These are phyloP conservation scores for Macrolepiota dolichaula DNA, from an alignment of 768 basidiomycete genomes.

Conservation along the genomic window DNA sequence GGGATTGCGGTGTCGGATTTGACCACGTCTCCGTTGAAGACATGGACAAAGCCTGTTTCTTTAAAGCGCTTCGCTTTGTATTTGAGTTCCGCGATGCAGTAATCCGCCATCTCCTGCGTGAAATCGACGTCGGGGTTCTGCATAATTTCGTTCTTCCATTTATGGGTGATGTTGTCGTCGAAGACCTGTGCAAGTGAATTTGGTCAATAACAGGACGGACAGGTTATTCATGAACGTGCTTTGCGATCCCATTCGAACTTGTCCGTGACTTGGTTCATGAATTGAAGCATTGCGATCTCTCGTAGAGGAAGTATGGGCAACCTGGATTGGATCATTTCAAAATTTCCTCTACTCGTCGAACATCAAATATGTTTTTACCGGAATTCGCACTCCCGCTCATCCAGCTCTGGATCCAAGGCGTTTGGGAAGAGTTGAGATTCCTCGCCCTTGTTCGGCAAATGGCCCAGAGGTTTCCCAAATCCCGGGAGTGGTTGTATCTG, in stretches of 20 bases:
- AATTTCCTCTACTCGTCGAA: not conserved
- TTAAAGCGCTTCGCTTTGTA: slow-evolving; percentile 15
- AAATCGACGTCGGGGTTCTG: slow-evolving; percentile 10
- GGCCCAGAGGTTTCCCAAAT: too few relatives aligned
- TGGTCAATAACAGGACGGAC: not conserved
- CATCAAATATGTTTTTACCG: slow-evolving; percentile 8
- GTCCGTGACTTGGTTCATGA: slow-evolving; percentile 34
- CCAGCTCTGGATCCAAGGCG: slow-evolving; percentile 12
- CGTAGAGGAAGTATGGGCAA: slow-evolving; percentile 19
- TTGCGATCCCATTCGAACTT: slow-evolving; percentile 31
- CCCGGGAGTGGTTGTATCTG: too few relatives aligned
- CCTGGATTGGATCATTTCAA: not conserved
- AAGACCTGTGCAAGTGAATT: slow-evolving; percentile 10
- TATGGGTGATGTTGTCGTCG: slow-evolving; percentile 14
- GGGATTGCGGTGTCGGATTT: slow-evolving; percentile 28
- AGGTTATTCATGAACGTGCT: slow-evolving; percentile 12
- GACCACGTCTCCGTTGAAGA: slow-evolving; percentile 13
- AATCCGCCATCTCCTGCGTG: slow-evolving; percentile 15
- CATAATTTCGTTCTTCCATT: slow-evolving; percentile 15
- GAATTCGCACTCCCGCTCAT: not conserved
- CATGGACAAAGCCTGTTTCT: slow-evolving; percentile 12
- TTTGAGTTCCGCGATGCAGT: slow-evolving; percentile 17
- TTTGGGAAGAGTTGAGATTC: slow-evolving; percentile 13
- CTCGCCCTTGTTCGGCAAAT: too few relatives aligned
- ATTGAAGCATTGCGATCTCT: slow-evolving; percentile 29